Base-by-base conservation (phyloP, 257 asterid genomes). In the Dorcoceras hygrometricum region DNA sequence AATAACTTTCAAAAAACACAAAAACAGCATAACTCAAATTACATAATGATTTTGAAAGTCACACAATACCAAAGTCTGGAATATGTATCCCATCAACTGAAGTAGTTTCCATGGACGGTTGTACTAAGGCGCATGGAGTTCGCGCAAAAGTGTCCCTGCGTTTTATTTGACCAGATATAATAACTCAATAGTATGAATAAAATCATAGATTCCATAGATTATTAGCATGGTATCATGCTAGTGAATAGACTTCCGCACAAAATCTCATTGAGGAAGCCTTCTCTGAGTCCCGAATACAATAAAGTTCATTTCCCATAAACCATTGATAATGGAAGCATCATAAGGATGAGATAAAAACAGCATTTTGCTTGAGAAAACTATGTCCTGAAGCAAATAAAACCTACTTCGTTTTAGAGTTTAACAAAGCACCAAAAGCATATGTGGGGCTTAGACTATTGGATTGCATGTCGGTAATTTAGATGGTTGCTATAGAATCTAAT, bases 141-240 rank as follows among this genome's bases (percentile, higher is more conserved):
- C 80, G 93, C 57, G 96, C 83, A 85, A 86, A 94, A 22, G 96
- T 90, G 79, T 94, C 99, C 82, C 99, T 94, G 95, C 76, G 81
- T 77, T 74, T 74, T 23, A 73, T 68, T 68, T 75, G 65, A 67
- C 29, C 27, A 62, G 56, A 29, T 50, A 69, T 66, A 75, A 72
- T 67, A 22, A 59, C 20, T 14, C n/a, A 25, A 39, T 27, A 23
- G 59, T 57, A 67, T 14, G n/a, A 23, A 58, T 20, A 10, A 71
- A 62, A 71, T 29, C n/a, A 66, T 63, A 57, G 54, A 74, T 53
- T 31, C 25, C 59, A 67, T 24, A 31, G 39, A 55, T 62, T 53
- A 65, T 12, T 46, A 57, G 64, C 75, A 63, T 51, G 53, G 43
- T 18, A 62, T 3, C 39, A 73, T 57, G 55, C 59, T 62, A 60